Evolutionary conservation across 192 early-diverging fungal genomes (phyloP).

Genomic region (Dimargaris cristalligena): DNA sequence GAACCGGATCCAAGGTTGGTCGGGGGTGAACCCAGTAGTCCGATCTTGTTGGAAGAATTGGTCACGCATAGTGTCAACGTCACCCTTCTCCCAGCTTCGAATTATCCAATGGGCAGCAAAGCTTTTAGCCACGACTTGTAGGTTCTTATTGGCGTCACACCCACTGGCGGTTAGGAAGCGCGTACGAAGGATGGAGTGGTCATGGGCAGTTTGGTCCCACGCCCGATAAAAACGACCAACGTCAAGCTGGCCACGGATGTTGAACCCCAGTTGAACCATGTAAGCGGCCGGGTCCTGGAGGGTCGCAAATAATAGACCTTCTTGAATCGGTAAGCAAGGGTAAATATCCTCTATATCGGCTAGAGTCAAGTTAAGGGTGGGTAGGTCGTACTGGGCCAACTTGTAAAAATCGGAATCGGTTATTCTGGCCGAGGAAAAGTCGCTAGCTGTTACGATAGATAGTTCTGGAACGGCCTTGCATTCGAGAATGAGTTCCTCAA

Average conservation of each 20-base stretch:
- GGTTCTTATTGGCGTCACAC: not conserved
- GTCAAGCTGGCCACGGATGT: not conserved
- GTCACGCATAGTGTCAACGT: too few relatives aligned
- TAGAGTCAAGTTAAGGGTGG: not conserved
- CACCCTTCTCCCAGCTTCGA: not conserved
- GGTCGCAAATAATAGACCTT: not conserved
- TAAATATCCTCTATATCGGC: not conserved
- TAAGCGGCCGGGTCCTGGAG: conserved; percentile 7
- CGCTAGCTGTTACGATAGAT: not conserved
- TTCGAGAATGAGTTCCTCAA: not conserved
- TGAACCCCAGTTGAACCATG: conserved; percentile 2
- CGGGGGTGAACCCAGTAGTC: not conserved
- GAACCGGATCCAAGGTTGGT: not conserved
- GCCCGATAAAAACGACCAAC: not conserved
- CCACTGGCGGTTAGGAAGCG: not conserved
- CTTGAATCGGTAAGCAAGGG: not conserved
- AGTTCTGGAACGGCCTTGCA: too few relatives aligned
- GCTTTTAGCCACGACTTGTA: not conserved
- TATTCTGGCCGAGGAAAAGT: not conserved
- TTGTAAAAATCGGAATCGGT: not conserved
- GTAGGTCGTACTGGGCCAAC: not conserved
- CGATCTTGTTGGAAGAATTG: not conserved
- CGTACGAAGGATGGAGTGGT: conserved; percentile 5
- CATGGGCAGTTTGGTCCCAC: not conserved
- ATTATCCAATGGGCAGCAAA: not conserved